Evolutionary conservation across 148 eudicot genomes (phyloP), one percentile per base, ranked within the genome.

Genomic region (Dianthus caryophyllus): DNA sequence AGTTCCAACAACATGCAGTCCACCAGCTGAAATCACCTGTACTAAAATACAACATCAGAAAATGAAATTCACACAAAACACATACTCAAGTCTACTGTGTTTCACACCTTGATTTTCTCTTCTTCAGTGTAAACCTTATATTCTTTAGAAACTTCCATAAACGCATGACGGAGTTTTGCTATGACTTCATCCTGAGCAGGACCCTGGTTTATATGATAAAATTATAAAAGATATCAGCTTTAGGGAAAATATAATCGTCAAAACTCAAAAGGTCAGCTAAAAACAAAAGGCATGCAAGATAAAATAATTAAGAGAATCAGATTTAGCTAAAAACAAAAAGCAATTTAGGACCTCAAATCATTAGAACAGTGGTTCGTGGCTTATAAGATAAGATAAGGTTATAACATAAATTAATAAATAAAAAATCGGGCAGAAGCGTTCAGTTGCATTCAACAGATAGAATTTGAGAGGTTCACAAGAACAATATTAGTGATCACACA

Each of bases 1-100:
- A 61, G 96, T 86, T 73, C 99, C 99, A 69, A 90, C 81, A 30
- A 94, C 99, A 84, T 94, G 97, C 70, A 94, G 96, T 48, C 99
- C 99, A 68, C 99, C 99, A 58, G 97, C 87, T 62, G 81, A 83
- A 8, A 94, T 88, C 75, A 90, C 99, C 98, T 92, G 77, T 63
- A 69, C 43, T 21, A 55, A 64, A 31, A 65, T 12, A 54, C 46
- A 43, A 33, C 70, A 31, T 70, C 71, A 68, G 39, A 53, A 70
- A 50, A 12, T 21, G 6, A 67, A 33, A 16, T 61, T 22, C 56
- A 26, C 59, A 33, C 11, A 36, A 27, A 31, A 33, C 38, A 7
- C 38, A 2, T 44, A 61, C 26, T 17, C 22, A 16, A 41, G 46
- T 59, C 43, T 56, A 46, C 25, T 15, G 3, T 49, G 36, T 20